Conservation (phyloP, 2,329 filamentous ascomycete genomes). For the Botrytis pseudocinerea region DNA sequence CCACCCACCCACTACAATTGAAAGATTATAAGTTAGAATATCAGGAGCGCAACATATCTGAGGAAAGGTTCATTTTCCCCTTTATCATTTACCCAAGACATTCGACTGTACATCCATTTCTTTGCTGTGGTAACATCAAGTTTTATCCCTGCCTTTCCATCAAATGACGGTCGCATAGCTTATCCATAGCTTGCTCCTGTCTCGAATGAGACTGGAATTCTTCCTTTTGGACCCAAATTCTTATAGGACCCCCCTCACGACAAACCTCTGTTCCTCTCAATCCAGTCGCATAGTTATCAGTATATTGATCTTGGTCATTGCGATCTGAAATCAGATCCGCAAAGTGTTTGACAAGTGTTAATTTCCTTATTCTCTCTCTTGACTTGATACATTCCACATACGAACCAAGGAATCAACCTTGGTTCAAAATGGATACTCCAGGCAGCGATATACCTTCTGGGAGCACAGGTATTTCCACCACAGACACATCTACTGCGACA, state of each 20-base stretch:
- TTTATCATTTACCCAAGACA: not conserved
- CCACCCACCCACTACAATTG: not conserved
- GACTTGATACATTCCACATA: slow-evolving; percentile 20
- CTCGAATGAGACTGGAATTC: slow-evolving; percentile 16
- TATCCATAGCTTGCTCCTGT: slow-evolving; percentile 17
- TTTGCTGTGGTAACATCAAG: slow-evolving; percentile 2
- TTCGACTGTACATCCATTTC: slow-evolving; percentile 4
- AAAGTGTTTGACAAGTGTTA: slow-evolving; percentile 34
- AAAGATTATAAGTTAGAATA: not conserved
- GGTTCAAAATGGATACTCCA: slow-evolving; percentile 34
- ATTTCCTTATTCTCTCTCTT: slow-evolving; percentile 34
- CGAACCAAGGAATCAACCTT: slow-evolving; percentile 18
- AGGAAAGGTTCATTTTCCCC: slow-evolving; percentile 13
- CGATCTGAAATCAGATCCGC: slow-evolving; percentile 32
- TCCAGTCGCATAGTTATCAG: slow-evolving; percentile 22
- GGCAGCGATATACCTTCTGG: slow-evolving; percentile 33
- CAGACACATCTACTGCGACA: slow-evolving; percentile 30
- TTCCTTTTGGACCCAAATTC: slow-evolving; percentile 2
- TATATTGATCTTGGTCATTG: slow-evolving; percentile 33
- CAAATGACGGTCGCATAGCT: slow-evolving; percentile 20
- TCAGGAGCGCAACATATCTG: slow-evolving; percentile 11
- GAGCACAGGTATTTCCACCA: slow-evolving; percentile 38
- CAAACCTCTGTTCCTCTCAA: slow-evolving; percentile 12
- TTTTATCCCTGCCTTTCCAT: slow-evolving; percentile 9
- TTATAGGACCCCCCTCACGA: slow-evolving; percentile 1